phyloP scores from a whole-genome alignment of 208 protist genomes.

The Polymyxa betae region DNA sequence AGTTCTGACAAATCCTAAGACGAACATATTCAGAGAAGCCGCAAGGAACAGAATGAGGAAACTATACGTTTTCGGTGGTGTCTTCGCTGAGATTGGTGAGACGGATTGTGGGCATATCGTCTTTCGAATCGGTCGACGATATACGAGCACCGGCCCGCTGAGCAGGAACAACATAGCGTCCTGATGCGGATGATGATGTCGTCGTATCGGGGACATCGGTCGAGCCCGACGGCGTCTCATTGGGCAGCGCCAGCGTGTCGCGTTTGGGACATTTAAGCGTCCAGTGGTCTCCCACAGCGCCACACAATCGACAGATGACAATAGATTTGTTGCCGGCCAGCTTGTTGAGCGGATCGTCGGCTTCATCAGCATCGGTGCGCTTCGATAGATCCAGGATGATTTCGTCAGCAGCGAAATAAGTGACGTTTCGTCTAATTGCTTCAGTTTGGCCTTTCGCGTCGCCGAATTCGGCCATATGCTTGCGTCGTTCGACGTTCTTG shows the following conservation, averaged over 20 bases:
- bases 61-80: not conserved
- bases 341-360: conserved; percentile 50
- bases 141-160: not conserved
- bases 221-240: not conserved
- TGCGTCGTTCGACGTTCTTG: conserved; percentile 41
- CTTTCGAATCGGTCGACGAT: not conserved
- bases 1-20: not conserved
- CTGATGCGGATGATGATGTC: not conserved
- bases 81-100: conserved; percentile 41
- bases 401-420: conserved; percentile 24
- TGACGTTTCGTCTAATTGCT: conserved; percentile 46
- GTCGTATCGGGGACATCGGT: not conserved
- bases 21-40: not conserved
- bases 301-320: conserved; percentile 34
- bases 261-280: conserved; percentile 47
- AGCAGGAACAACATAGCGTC: conserved; percentile 22
- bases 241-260: not conserved
- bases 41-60: not conserved
- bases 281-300: conserved; percentile 38
- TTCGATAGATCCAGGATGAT: conserved; percentile 1
- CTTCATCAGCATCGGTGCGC: conserved; percentile 18
- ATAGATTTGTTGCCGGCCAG: conserved; percentile 20
- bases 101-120: conserved; percentile 49
- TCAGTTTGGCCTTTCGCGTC: conserved; percentile 47
- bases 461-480: conserved; percentile 25